phyloP scores from a whole-genome alignment of 2,329 filamentous ascomycete genomes.

The Dothiorella sarmentorum region DNA sequence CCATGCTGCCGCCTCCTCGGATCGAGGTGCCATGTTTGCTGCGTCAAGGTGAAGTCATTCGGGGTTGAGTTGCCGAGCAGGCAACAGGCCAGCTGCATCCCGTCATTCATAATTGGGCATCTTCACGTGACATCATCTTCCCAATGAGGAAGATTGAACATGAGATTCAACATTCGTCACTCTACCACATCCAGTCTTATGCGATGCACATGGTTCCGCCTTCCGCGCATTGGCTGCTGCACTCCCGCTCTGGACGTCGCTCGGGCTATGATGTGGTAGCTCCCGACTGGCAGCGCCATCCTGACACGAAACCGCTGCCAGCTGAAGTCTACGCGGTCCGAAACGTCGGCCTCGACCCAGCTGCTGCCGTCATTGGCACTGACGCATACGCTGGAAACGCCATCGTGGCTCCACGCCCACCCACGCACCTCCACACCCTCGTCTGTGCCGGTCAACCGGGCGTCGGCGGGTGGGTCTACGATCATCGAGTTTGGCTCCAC shows the following conservation, averaged over 20 bases:
- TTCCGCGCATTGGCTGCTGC: conserved; percentile 24
- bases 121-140: background rate
- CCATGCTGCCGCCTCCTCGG: conserved; percentile 72
- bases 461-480: conserved; percentile 22
- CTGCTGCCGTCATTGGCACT: conserved; percentile 21
- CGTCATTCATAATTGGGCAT: no score
- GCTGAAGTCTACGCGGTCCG: conserved; percentile 15
- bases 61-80: background rate
- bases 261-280: conserved; percentile 1
- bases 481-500: conserved; percentile 31
- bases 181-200: conserved; percentile 21
- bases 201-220: conserved; percentile 27
- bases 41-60: background rate
- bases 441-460: background rate
- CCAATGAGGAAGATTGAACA: background rate
- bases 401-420: conserved; percentile 29
- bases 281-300: background rate
- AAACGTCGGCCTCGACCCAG: conserved; percentile 18
- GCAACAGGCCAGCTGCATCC: no score
- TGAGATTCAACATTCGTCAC: no score
- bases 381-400: conserved; percentile 24
- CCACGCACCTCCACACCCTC: conserved; percentile 21
- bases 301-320: conserved; percentile 18
- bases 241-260: conserved; percentile 21
- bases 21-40: conserved; percentile 57